Conservation (phyloP, 202 grass and related monocot genomes). For the Saccharum hybrid region DNA sequence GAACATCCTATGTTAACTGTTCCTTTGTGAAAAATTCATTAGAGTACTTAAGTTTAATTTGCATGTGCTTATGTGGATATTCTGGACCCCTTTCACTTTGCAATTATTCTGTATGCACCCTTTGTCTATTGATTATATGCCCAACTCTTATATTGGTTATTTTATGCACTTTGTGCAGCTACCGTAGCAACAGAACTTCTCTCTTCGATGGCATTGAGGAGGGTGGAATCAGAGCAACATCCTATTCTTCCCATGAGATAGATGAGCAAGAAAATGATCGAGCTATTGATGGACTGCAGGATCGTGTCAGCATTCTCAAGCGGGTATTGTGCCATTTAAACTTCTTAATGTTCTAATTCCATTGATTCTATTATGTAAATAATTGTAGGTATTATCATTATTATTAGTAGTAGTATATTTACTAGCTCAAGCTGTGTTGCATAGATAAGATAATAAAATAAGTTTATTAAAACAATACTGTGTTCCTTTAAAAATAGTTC, state of each 20-base stretch:
- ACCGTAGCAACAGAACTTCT: constrained; percentile 67
- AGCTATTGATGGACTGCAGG: constrained; percentile 78
- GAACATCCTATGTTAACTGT: neutral
- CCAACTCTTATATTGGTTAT: neutral
- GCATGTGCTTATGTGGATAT: neutral
- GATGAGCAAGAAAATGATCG: constrained; percentile 74
- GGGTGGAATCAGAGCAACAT: constrained; percentile 59
- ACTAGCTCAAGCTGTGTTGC: neutral
- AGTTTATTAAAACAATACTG: neutral
- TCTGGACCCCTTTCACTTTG: neutral
- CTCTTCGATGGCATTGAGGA: constrained; percentile 88
- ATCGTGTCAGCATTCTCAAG: constrained; percentile 90
- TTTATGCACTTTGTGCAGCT: constrained; percentile 41
- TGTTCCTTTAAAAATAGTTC: neutral
- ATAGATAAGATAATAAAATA: constrained; percentile 2
- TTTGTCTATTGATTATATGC: neutral
- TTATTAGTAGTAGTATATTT: neutral
- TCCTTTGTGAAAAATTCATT: neutral
- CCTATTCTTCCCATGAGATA: constrained; percentile 78
- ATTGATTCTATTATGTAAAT: neutral
- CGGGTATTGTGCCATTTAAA: constrained; percentile 54
- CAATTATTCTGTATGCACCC: neutral
- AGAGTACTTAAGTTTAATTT: constrained; percentile 1
- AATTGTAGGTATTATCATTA: neutral
- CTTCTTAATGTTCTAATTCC: neutral